Conservation (phyloP, 2,329 filamentous ascomycete genomes). For the Botrytis fabae region DNA sequence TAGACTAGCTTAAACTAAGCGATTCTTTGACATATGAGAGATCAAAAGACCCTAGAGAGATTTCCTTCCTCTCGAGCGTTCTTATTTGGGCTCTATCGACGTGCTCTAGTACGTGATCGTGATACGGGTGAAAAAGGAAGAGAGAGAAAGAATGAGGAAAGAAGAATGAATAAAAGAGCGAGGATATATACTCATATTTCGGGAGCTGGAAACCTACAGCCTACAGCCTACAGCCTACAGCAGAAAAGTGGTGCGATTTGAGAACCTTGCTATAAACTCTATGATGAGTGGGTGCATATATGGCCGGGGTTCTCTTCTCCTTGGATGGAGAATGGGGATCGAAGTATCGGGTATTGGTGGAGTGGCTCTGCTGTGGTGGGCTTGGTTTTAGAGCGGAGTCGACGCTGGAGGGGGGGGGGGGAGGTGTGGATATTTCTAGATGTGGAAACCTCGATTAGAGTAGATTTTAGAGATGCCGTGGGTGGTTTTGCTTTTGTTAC, state of each 20-base stretch:
- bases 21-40: no score
- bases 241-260: background rate
- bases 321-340: background rate
- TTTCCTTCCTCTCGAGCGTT: no score
- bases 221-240: no score
- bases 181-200: background rate
- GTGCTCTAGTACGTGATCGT: no score
- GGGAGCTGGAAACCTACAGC: background rate
- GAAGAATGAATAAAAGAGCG: no score
- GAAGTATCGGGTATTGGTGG: background rate
- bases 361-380: slow-evolving; percentile 28
- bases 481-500: background rate
- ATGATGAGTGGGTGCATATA: background rate
- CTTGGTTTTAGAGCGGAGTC: slow-evolving; percentile 49
- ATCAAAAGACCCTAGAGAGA: no score
- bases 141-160: no score
- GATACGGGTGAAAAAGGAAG: no score
- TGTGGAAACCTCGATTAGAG: background rate
- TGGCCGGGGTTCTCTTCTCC: rapidly evolving
- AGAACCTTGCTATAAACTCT: no score
- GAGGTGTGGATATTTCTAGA: slow-evolving; percentile 37
- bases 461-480: background rate
- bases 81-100: no score
- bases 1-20: no score
- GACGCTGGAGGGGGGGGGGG: slow-evolving; percentile 46